Evolutionary conservation across 495 filamentous ascomycete genomes (phyloP), one percentile per base, ranked within the genome.

Genomic region (Aspergillus sparsus): DNA sequence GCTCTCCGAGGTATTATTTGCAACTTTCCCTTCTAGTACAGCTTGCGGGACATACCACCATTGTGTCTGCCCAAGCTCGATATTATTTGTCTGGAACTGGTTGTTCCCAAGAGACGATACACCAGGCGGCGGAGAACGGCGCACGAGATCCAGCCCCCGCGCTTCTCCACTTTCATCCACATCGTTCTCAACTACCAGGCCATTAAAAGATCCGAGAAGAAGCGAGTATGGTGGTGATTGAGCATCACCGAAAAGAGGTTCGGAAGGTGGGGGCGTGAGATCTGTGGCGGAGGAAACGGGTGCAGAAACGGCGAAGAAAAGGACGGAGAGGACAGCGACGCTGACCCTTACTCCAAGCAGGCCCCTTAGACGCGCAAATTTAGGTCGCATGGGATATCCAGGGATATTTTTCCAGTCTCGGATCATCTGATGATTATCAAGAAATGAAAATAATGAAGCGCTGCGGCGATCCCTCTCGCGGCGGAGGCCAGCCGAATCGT

Each of bases 341-440:
- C 81, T 71, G 60, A 87, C 63, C 35, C 83, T 87, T 67, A 87
- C 87, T 70, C 81, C 83, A 63, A 92, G 74, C 63, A 85, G 85
- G 73, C 84, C 87, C 79, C 89, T 87, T 61, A 89, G 75, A 61
- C 80, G 83, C 68, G 82, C 83, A 63, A 83, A 77, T 66, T 84
- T 79, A 35, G 69, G 76, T 70, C 76, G 85, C 87, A 90, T 89
- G 68, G 68, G 71, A 66, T 51, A 54, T 61, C 36, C n/a, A 36
- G 41, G 15, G 45, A 49, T 34, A 34, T 33, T 34, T n/a, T 13
- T 33, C 21, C 21, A 11, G 42, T n/a, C 35, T 50, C 16, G 44
- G 52, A 9, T 33, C 47, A 57, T 60, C 35, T 9, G 49, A 27
- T 37, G 41, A 44, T 11, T 33, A 53, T 53, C 41, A 49, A 47